phyloP scores from a whole-genome alignment of 73 alveolate genomes.

The Uronychia binucleata region DNA sequence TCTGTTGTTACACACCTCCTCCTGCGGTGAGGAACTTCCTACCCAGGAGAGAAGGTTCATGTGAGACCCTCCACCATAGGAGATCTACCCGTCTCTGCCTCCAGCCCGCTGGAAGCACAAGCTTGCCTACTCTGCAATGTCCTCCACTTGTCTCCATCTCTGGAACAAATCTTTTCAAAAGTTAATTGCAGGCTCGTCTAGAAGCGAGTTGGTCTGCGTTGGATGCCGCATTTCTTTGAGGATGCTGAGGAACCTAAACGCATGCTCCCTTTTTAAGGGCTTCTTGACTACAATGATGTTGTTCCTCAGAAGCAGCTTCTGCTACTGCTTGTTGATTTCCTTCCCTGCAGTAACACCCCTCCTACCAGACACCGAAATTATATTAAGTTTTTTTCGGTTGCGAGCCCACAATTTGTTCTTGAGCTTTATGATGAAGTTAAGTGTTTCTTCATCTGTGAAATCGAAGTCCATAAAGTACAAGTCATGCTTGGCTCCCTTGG shows the following conservation, averaged over 20 bases:
- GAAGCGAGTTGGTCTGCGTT: too few species aligned
- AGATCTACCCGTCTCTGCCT: too few species aligned
- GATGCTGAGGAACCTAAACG: neutral
- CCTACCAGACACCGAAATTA: neutral
- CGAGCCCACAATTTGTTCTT: neutral
- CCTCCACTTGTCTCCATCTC: neutral
- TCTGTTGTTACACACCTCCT: too few species aligned
- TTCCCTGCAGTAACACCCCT: neutral
- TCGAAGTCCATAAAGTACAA: neutral
- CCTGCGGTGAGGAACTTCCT: too few species aligned
- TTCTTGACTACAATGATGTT: neutral
- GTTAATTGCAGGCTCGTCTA: too few species aligned
- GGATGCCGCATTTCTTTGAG: neutral
- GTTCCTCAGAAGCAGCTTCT: neutral
- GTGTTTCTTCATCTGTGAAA: neutral
- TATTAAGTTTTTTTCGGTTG: too few species aligned
- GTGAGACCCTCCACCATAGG: too few species aligned
- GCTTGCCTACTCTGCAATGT: neutral
- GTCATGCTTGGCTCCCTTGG: neutral
- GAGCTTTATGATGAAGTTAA: neutral
- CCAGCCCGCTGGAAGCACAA: too few species aligned
- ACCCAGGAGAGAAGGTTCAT: too few species aligned
- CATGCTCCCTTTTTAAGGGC: neutral
- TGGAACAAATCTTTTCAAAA: too few species aligned
- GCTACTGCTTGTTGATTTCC: neutral